Conservation (phyloP, 192 early-diverging fungal genomes). For the Dissophora ornata region DNA sequence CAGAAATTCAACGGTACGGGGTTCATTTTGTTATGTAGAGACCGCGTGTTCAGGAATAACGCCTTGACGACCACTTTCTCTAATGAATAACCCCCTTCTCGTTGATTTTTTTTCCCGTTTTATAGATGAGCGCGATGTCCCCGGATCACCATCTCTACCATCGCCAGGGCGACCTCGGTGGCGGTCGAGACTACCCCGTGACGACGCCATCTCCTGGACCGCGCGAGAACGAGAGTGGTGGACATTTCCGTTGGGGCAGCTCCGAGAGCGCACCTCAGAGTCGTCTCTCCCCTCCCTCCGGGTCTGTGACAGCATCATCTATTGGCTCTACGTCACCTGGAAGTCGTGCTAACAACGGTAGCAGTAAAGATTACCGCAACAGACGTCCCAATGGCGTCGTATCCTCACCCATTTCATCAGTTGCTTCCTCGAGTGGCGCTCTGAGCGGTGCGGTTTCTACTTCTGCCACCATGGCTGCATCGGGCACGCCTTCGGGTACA, state of each 20-base stretch:
- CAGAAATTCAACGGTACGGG: constrained; percentile 21
- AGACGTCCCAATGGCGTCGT: constrained; percentile 40
- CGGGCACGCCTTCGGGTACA: background rate
- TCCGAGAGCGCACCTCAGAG: constrained; percentile 17
- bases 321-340: constrained; percentile 31
- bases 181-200: constrained; percentile 15
- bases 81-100: background rate
- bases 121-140: constrained; percentile 5
- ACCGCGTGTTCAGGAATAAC: too few species aligned
- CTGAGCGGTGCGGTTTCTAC: background rate
- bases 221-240: constrained; percentile 23
- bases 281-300: constrained; percentile 24
- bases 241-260: constrained; percentile 31
- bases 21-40: background rate
- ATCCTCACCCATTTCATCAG: constrained; percentile 30
- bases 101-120: background rate
- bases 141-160: constrained; percentile 15
- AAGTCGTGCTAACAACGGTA: background rate
- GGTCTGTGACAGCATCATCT: constrained; percentile 17
- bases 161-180: too few species aligned
- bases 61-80: background rate
- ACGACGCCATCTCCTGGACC: constrained; percentile 21
- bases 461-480: background rate
- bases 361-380: constrained; percentile 5
- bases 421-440: background rate